A percentile compares a stretch with the other conserved stretches of the same genome.
These are phyloP conservation scores for Fusarium coffeatum DNA, from an alignment of 2,329 filamentous ascomycete genomes.

Conservation along the genomic window DNA sequence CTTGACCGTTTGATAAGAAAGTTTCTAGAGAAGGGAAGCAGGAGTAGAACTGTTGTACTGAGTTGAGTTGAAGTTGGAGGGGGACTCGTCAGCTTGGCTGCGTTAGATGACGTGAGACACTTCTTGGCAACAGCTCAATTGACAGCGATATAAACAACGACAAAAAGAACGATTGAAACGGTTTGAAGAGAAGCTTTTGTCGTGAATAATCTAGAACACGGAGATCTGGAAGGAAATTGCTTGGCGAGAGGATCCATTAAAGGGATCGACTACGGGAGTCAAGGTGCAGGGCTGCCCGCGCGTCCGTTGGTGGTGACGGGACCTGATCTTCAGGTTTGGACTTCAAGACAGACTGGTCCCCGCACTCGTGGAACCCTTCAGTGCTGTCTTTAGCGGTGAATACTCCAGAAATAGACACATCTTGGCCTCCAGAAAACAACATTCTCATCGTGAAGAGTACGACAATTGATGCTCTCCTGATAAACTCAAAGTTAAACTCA, in stretches of 20 bases:
- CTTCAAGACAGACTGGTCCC: not conserved
- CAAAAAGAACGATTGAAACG: not conserved
- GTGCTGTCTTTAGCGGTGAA: not conserved
- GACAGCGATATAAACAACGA: too few relatives aligned
- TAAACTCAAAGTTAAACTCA: not conserved
- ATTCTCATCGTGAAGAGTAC: not conserved
- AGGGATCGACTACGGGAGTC: conserved; percentile 12
- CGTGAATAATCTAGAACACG: conserved; percentile 5
- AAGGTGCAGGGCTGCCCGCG: not conserved
- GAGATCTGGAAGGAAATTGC: conserved; percentile 8
- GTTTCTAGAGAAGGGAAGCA: too few relatives aligned
- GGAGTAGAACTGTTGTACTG: too few relatives aligned
- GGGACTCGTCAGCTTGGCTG: not conserved
- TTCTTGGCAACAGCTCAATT: not conserved
- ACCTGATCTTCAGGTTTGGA: not conserved
- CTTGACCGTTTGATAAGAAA: conserved; percentile 1
- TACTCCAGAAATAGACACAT: not conserved
- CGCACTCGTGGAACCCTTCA: conserved; percentile 14
- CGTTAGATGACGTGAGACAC: not conserved
- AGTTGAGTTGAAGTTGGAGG: too few relatives aligned
- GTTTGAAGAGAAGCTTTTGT: not conserved
- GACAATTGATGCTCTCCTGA: not conserved
- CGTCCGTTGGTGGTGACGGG: not conserved
- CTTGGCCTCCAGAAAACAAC: too few relatives aligned
- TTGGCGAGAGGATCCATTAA: conserved; percentile 16